Conservation (phyloP, 768 basidiomycete genomes). For the Boletus reticuloceps region DNA sequence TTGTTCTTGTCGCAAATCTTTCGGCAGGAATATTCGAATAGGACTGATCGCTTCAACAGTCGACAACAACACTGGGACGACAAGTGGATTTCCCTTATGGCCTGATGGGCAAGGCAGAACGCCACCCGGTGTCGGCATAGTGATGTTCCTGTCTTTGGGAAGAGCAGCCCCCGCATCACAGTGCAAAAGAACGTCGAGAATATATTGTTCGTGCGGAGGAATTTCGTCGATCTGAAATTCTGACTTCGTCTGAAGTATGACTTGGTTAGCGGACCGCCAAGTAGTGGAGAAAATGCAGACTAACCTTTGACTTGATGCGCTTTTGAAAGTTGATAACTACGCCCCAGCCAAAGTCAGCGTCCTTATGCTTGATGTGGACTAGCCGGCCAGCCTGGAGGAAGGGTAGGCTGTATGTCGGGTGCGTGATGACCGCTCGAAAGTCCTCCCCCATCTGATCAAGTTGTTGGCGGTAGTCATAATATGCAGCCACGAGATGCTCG, state of each 20-base stretch:
- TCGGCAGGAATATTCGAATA: slow-evolving; percentile 84
- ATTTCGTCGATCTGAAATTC: slow-evolving; percentile 65
- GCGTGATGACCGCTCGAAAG: slow-evolving; percentile 89
- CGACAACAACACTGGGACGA: slow-evolving; percentile 85
- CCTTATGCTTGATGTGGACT: slow-evolving; percentile 86
- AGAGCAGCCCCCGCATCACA: slow-evolving; percentile 62
- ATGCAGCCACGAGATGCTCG: slow-evolving; percentile 80
- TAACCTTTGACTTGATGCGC: slow-evolving; percentile 75
- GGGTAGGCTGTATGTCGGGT: slow-evolving; percentile 91
- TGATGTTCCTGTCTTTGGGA: slow-evolving; percentile 55
- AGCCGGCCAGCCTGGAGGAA: slow-evolving; percentile 91
- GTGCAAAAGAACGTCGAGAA: slow-evolving; percentile 88
- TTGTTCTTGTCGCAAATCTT: slow-evolving; percentile 76
- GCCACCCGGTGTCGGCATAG: slow-evolving; percentile 60
- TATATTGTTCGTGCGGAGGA: slow-evolving; percentile 85
- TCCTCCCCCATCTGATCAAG: slow-evolving; percentile 87
- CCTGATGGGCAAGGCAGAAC: slow-evolving; percentile 72
- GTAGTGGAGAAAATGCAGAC: slow-evolving; percentile 2
- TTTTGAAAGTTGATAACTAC: slow-evolving; percentile 91
- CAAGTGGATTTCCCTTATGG: slow-evolving; percentile 77
- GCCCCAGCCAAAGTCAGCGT: slow-evolving; percentile 95
- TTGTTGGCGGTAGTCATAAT: slow-evolving; percentile 92
- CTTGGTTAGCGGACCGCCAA: neutral
- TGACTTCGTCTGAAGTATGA: slow-evolving; percentile 51
- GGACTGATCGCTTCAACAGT: slow-evolving; percentile 86